These are phyloP conservation scores for Oehlia diaphana DNA, from an alignment of 192 early-diverging fungal species.

Conservation along the genomic window DNA sequence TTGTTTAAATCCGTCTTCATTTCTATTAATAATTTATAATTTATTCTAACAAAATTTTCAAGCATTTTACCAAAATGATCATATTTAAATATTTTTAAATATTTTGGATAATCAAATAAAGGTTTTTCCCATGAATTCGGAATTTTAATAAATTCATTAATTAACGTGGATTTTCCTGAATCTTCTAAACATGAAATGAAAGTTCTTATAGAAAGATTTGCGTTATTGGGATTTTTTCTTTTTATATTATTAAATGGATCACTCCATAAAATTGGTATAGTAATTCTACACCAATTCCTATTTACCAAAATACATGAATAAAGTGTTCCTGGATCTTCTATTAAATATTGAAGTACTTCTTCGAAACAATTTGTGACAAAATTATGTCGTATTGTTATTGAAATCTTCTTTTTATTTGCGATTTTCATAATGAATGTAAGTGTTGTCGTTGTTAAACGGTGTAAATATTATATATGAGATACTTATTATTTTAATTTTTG, in stretches of 20 bases:
- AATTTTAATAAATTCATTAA: not conserved
- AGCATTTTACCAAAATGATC: not conserved
- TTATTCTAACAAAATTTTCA: not conserved
- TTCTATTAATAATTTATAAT: not conserved
- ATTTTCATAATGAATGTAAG: not conserved
- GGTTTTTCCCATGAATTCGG: not conserved
- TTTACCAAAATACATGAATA: constrained; percentile 13
- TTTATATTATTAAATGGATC: not conserved
- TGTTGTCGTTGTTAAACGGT: too few relatives aligned
- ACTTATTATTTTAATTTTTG: too few relatives aligned
- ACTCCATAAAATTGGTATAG: constrained; percentile 1
- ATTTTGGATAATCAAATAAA: not conserved
- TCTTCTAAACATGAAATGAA: not conserved
- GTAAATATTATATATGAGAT: too few relatives aligned
- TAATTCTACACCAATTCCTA: not conserved
- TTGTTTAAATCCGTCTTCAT: not conserved
- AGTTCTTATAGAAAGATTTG: not conserved
- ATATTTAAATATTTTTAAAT: not conserved
- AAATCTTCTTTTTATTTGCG: not conserved
- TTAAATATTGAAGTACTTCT: not conserved
- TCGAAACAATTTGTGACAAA: not conserved
- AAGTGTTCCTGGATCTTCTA: not conserved
- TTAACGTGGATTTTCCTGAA: not conserved
- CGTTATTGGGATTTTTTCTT: not conserved
- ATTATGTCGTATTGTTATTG: not conserved